Conservation (phyloP, 495 filamentous ascomycete genomes). For the Baudoinia panamericana region DNA sequence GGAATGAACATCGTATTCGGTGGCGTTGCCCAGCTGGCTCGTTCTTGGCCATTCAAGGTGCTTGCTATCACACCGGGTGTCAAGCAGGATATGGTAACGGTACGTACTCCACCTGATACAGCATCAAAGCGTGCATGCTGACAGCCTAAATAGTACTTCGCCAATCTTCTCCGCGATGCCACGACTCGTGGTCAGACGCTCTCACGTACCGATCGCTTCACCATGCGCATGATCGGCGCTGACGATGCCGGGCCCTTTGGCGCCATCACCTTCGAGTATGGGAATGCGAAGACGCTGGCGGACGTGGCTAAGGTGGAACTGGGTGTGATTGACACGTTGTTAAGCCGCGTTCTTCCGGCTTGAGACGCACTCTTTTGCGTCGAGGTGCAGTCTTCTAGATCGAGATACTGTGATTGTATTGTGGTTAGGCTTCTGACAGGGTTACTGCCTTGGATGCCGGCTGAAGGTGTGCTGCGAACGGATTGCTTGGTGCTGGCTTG, state of each 20-base stretch:
- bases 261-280: conserved; percentile 11
- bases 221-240: conserved; percentile 13
- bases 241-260: conserved; percentile 5
- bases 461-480: no score
- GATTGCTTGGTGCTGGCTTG: no score
- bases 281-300: conserved; percentile 7
- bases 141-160: conserved; percentile 46
- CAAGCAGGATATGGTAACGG: conserved; percentile 13
- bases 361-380: no score
- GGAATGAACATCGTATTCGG: conserved; percentile 14
- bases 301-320: conserved; percentile 10
- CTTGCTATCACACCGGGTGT: conserved; percentile 10
- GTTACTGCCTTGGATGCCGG: no score
- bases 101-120: conserved; percentile 1
- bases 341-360: conserved; percentile 10
- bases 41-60: conserved; percentile 19
- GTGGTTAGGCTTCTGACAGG: no score
- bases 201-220: conserved; percentile 26
- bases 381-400: no score
- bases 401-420: no score
- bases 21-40: conserved; percentile 2
- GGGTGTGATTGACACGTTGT: conserved; percentile 9
- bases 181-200: conserved; percentile 26
- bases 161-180: conserved; percentile 37
- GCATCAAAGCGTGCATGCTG: conserved; percentile 19